Conservation (phyloP, 208 protist species). For the Trypanosoma scelopori region DNA sequence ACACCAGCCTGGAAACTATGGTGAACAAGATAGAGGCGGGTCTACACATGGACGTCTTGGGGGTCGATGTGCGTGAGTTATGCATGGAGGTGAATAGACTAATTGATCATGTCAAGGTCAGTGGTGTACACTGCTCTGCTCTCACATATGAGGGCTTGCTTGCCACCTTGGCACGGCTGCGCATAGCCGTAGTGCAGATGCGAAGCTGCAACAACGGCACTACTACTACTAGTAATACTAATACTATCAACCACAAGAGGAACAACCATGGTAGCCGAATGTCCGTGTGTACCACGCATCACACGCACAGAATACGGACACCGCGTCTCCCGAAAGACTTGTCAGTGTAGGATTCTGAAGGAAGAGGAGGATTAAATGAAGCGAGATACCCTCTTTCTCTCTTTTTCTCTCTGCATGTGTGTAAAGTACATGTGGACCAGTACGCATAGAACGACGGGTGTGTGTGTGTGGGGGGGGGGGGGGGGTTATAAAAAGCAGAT, state of each 20-base stretch:
- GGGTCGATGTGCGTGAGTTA: slow-evolving; percentile 20
- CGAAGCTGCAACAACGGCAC: neutral
- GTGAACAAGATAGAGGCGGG: slow-evolving; percentile 14
- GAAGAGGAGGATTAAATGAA: neutral
- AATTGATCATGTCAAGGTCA: slow-evolving; percentile 19
- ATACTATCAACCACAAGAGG: neutral
- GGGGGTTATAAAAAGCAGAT: neutral
- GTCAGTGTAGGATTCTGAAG: neutral
- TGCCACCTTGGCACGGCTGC: slow-evolving; percentile 22
- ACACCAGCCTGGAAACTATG: slow-evolving; percentile 23
- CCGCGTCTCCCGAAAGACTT: slow-evolving; percentile 25
- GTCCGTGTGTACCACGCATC: neutral
- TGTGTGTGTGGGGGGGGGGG: too few relatives aligned
- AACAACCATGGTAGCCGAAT: neutral
- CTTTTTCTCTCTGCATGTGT: too few relatives aligned
- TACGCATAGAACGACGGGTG: too few relatives aligned
- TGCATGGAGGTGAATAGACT: slow-evolving; percentile 37
- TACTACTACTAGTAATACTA: too few relatives aligned
- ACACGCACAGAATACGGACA: slow-evolving; percentile 23
- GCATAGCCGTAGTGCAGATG: slow-evolving; percentile 9
- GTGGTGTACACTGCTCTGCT: slow-evolving; percentile 15
- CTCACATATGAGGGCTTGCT: slow-evolving; percentile 20
- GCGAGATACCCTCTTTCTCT: too few relatives aligned
- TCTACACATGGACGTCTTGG: slow-evolving; percentile 12
- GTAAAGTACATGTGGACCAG: too few relatives aligned